Percentiles rank a stretch among this genome's conserved stretches.
Conservation (phyloP, 2,329 filamentous ascomycete genomes). For the Thielaviopsis cerberus region DNA sequence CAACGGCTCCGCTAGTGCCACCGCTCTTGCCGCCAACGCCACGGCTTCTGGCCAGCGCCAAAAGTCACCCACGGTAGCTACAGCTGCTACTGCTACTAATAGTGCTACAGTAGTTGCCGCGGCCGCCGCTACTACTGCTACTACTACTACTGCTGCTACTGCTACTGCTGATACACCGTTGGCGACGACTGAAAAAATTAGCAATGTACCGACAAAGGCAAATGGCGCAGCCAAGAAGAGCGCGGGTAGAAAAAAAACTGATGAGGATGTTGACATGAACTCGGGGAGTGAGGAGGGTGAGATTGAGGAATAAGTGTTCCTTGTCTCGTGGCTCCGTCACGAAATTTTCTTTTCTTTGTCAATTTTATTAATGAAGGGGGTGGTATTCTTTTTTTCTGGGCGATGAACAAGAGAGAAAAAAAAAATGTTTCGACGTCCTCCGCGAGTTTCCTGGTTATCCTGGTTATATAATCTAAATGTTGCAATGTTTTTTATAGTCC, state of each 20-base stretch:
- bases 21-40: too few relatives aligned
- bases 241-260: constrained; percentile 22
- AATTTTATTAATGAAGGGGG: too few relatives aligned
- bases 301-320: constrained; percentile 52
- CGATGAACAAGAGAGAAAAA: background rate
- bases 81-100: background rate
- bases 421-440: background rate
- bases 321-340: background rate
- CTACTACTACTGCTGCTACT: background rate
- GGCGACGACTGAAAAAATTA: background rate
- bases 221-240: constrained; percentile 29
- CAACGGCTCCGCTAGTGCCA: too few relatives aligned
- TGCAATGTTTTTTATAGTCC: too few relatives aligned
- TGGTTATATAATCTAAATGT: too few relatives aligned
- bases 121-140: background rate
- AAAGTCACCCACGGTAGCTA: constrained; percentile 3
- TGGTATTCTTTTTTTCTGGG: background rate
- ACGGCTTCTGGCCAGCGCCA: constrained; percentile 5
- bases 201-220: constrained; percentile 12
- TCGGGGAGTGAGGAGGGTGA: constrained; percentile 95
- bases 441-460: too few relatives aligned
- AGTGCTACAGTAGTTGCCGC: background rate
- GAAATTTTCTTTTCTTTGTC: background rate
- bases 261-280: constrained; percentile 26
- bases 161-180: background rate